Evolutionary conservation across 2,329 filamentous ascomycete species (phyloP).

Genomic region (Neofusicoccum parvum): DNA sequence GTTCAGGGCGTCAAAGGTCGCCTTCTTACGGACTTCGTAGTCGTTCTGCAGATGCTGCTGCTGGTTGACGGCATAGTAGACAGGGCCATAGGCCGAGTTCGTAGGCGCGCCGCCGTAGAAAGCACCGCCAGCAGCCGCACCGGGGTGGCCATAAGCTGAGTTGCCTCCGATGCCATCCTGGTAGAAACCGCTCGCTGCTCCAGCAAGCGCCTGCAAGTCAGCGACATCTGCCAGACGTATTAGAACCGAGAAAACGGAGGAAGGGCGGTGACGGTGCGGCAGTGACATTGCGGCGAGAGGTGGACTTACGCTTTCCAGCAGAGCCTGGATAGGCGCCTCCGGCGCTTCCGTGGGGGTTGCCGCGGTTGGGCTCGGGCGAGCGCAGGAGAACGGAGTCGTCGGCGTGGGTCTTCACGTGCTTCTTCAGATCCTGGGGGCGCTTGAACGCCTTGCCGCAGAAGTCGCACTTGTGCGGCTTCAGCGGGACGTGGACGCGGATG

Average conservation of each 20-base stretch:
- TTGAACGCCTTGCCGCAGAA: slow-evolving; percentile 99
- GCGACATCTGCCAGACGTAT: slow-evolving; percentile 42
- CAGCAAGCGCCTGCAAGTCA: slow-evolving; percentile 52
- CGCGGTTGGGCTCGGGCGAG: slow-evolving; percentile 62
- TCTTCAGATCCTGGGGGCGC: slow-evolving; percentile 97
- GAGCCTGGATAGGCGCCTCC: slow-evolving; percentile 37
- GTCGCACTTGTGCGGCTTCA: slow-evolving; percentile 99
- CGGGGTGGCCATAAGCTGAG: slow-evolving; percentile 51
- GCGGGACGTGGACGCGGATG: slow-evolving; percentile 95
- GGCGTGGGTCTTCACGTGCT: slow-evolving; percentile 98
- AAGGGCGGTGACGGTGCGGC: slow-evolving; percentile 9
- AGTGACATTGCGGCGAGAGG: background rate
- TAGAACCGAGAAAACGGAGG: slow-evolving; percentile 34
- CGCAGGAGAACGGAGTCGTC: slow-evolving; percentile 81
- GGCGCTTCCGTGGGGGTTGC: slow-evolving; percentile 38
- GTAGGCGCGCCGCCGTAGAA: slow-evolving; percentile 59
- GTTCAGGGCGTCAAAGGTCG: slow-evolving; percentile 78
- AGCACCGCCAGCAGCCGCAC: slow-evolving; percentile 50
- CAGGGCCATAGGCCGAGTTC: slow-evolving; percentile 62
- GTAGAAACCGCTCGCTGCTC: slow-evolving; percentile 54
- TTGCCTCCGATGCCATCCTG: slow-evolving; percentile 43
- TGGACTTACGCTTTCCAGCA: slow-evolving; percentile 43
- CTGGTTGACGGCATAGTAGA: slow-evolving; percentile 75
- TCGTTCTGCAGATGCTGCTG: slow-evolving; percentile 68
- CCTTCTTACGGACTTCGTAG: slow-evolving; percentile 73